These are phyloP conservation scores for Ceratocystis colombiana DNA, from an alignment of 2,329 filamentous ascomycete genomes.

Conservation along the genomic window DNA sequence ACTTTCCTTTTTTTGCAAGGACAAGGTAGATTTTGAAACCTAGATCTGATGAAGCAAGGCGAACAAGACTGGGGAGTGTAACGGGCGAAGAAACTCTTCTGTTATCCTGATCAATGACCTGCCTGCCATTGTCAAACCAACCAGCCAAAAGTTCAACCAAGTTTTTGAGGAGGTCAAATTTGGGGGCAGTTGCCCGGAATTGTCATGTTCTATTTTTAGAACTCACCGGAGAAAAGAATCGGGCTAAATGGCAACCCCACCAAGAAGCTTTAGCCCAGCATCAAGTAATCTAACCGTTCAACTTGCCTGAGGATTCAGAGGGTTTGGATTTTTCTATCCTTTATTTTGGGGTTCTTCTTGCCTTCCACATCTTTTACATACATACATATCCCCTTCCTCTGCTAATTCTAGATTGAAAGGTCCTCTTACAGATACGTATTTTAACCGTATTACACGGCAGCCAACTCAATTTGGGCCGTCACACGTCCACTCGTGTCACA, in stretches of 20 bases:
- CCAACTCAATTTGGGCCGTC: not conserved
- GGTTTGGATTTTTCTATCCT: not conserved
- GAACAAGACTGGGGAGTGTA: not conserved
- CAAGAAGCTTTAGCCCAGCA: not conserved
- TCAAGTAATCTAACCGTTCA: not conserved
- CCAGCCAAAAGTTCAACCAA: not conserved
- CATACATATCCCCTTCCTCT: not conserved
- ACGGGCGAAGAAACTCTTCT: not conserved
- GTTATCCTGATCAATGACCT: not conserved
- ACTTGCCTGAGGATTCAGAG: no score
- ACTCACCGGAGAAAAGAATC: not conserved
- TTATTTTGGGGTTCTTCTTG: no score
- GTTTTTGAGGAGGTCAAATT: not conserved
- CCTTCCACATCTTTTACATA: no score
- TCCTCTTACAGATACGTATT: not conserved
- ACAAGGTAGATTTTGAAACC: not conserved
- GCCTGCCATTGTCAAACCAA: not conserved
- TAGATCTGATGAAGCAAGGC: slow-evolving; percentile 1
- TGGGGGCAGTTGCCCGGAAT: not conserved
- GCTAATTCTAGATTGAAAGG: not conserved
- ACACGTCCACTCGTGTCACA: not conserved
- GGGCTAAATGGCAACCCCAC: slow-evolving; percentile 1
- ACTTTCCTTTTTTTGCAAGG: slow-evolving; percentile 11
- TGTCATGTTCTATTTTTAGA: slow-evolving; percentile 14
- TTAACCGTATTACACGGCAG: slow-evolving; percentile 4